Evolutionary conservation across 306 rosid species (phyloP), one percentile per base, ranked within the genome.

Genomic region (Ceratonia siliqua): DNA sequence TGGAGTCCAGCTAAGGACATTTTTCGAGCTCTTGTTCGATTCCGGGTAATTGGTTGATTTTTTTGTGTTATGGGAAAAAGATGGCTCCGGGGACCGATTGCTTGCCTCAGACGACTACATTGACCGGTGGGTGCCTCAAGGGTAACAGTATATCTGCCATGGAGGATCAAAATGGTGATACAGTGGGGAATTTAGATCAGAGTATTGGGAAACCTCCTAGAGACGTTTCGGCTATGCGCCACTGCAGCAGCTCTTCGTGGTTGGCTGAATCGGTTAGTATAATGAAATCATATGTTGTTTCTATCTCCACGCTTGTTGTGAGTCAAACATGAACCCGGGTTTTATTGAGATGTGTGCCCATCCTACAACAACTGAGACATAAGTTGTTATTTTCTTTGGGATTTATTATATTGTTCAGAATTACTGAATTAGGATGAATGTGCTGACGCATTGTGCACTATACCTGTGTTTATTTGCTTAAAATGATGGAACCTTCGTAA

Each of bases 171-270:
- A 74, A 78, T 74, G 80, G 33, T 25, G 71, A 72, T 33, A 5
- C 55, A 7, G 21, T 41, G 49, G 86, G 2, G 14, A 61, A 36
- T 68, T 52, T 71, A 10, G 43, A 50, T 58, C 71, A 62, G 11
- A 6, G 24, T 72, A 43, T 17, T 32, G 78, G 73, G 2, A 84
- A 77, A 36, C 88, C 88, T 24, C 88, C 88, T 0, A 49, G 85
- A 58, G 82, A 57, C 58, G 55, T 62, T 53, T 73, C 81, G 3
- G 11, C 43, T 39, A 56, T 81, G 78, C 57, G 85, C 18, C 82
- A 84, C 57, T 77, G 83, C 72, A 63, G 49, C 4, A 77, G 76
- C 81, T 81, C 81, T 76, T 42, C 79, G 2, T 66, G 57, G 9
- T 72, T 83, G 53, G 20, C 65, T 25, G 84, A 83, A 41, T 42